Evolutionary conservation across 441 rosid species (phyloP), one percentile per base, ranked within the genome.

Genomic region (Croton setiger): DNA sequence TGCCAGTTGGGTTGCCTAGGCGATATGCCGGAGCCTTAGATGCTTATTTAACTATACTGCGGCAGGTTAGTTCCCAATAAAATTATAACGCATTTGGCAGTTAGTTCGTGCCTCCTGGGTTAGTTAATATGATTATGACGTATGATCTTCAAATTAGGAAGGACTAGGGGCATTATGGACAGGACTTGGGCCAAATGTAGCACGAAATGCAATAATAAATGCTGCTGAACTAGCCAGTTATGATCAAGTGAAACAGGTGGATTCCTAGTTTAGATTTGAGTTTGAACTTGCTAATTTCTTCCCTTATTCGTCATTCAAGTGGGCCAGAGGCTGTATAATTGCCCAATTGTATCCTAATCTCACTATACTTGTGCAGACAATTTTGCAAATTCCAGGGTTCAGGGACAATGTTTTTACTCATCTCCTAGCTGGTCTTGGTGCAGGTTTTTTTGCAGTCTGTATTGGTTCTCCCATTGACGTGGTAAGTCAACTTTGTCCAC

Each of bases 181-280:
- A 67, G 98, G 99, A 48, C 74, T 94, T 66, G 96, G 98, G 70
- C 98, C 98, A 13, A 94, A 94, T 20, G 76, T 94, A 60, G 97
- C 96, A 4, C 84, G 96, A 66, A 92, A 95, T 72, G 97, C 96
- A 66, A 92, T 92, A 72, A 85, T 94, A 75, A 94, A 92, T 85
- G 98, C 99, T 76, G 97, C 98, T 76, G 97, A 89, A 72, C 85
- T 95, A 62, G 98, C 99, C 43, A 92, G 97, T 79, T 92, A 95
- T 63, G 99, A 92, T 86, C 97, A 95, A 92, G 88, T 92, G 77
- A 95, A 94, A 75, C 83, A 93, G 92, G 98, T 88, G 72, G 70
- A 41, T 33, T 75, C 54, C 61, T 69, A n/a, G 36, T 62, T 57
- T n/a, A 36, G 49, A 14, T 56, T 43, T 18, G 9, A 64, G 53